Evolutionary conservation across 164 flowering plant species (phyloP), one percentile per base, ranked within the genome.

Genomic region (Santalum album): DNA sequence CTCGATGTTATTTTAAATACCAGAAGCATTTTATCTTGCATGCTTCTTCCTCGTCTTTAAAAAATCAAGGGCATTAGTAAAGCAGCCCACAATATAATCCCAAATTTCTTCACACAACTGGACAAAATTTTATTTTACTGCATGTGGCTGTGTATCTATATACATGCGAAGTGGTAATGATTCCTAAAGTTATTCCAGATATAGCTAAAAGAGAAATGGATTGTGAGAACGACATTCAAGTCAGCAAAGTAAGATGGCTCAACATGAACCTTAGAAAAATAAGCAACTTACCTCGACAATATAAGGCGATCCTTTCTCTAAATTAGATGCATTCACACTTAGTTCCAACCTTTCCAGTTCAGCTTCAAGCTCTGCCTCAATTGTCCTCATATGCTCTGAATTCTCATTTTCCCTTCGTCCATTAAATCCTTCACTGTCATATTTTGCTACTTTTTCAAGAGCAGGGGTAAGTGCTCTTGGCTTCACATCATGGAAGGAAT

Each of bases 331-430:
- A 25, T 67, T 76, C 68, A 84, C 77, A 72, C 68, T 79, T 40
- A 88, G 61, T 54, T 81, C 96, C 76, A 91, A 58, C 67, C 83
- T 81, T 67, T 84, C 92, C 59, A 91, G 69, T 66, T 91, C 98
- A 48, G 90, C 96, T 81, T 86, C 92, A 67, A 91, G 98, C 80
- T 91, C 98, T 23, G 90, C 95, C 75, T 86, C 98, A 68, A 87
- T 81, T 58, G 69, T 74, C 56, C 82, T 84, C 70, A 73, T 70
- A 35, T 74, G 65, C 26, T 72, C 83, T 34, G 77, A 69, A 40
- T 63, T 59, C 40, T 57, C 57, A n/a, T 52, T 65, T 23, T 61
- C 60, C 12, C 68, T 65, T 54, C 54, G 56, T 57, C 26, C 47
- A 45, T 25, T 23, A 11, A 24, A 53, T 22, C 64, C 75, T 59